Evolutionary conservation across 805 yeast species (phyloP), one percentile per base, ranked within the genome.

Genomic region (Sugiyamaella lignohabitans): DNA sequence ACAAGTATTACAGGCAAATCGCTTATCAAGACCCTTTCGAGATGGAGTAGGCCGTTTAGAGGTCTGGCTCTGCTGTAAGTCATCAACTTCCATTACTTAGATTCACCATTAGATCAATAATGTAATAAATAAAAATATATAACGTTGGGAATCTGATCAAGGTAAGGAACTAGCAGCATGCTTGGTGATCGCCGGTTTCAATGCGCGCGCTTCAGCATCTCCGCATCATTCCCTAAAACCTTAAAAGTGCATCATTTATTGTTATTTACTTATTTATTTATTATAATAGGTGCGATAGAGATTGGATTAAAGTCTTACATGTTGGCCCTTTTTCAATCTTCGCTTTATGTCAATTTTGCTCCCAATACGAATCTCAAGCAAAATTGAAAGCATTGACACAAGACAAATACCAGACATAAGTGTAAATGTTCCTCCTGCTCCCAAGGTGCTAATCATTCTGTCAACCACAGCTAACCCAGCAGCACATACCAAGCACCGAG

Each of bases 401-500:
- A 24, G 19, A 23, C 70, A 58, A 3, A 64, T 39, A 4, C 63
- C 81, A 2, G 80, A 80, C 71, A 85, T 63, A 14, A 87, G 68
- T 0, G 93, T 80, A 57, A 79, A 85, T 1, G 84, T 75, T 11
- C 95, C 93, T 1, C 95, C 95, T 10, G 75, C 62, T 0, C 78
- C 77, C 77, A 88, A 68, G 0, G 66, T 49, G 0, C 48, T 45
- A 14, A 71, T 68, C 89, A 88, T 84, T 40, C 66, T 71, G 19
- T 78, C 73, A 18, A 86, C 68, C 2, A 79, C 81, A 0, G 84
- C 93, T 19, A 83, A 72, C 38, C 84, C 79, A 1, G 78, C 72
- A 0, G 95, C 95, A 24, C 82, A 80, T 42, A 79, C 55, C n/a
- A 76, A 68, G 59, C 96, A 87, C 53, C 96, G 69, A 17, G 79